Conservation (phyloP, 441 rosid species). For the Iberis amara region DNA sequence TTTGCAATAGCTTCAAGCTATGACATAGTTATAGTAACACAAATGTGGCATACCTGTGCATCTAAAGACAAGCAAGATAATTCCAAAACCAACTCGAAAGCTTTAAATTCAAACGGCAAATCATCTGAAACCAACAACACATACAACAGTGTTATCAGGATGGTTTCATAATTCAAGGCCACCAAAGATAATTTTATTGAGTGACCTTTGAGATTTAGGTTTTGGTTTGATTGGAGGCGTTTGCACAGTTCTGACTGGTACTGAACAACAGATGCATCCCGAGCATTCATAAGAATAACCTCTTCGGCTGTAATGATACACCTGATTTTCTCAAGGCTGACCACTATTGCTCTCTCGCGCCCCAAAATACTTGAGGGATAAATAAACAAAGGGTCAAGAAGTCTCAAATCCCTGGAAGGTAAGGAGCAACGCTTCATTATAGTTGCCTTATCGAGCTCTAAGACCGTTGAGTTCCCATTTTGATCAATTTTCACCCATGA, state of each 20-base stretch:
- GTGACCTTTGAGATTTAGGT: constrained; percentile 46
- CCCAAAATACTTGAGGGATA: constrained; percentile 86
- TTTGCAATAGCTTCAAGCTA: no score
- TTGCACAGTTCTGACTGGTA: constrained; percentile 76
- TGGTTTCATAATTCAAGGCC: background rate
- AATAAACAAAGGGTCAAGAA: constrained; percentile 89
- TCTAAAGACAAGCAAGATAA: constrained; percentile 82
- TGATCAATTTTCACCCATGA: constrained; percentile 89
- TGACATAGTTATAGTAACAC: background rate
- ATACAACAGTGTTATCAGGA: constrained; percentile 29
- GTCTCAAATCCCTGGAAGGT: constrained; percentile 88
- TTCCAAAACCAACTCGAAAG: constrained; percentile 91
- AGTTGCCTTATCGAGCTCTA: constrained; percentile 81
- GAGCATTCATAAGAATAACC: constrained; percentile 81
- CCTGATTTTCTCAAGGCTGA: constrained; percentile 84
- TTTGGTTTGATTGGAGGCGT: constrained; percentile 65
- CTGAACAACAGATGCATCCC: constrained; percentile 65
- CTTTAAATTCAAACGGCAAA: constrained; percentile 90
- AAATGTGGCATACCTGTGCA: constrained; percentile 54
- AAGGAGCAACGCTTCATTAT: constrained; percentile 93
- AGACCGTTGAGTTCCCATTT: constrained; percentile 54
- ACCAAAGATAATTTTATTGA: background rate
- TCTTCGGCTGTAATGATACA: constrained; percentile 92
- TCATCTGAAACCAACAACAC: constrained; percentile 54
- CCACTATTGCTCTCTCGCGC: constrained; percentile 89